These are phyloP conservation scores for Aspergillus avenaceus DNA, from an alignment of 495 filamentous ascomycete species.

Conservation along the genomic window DNA sequence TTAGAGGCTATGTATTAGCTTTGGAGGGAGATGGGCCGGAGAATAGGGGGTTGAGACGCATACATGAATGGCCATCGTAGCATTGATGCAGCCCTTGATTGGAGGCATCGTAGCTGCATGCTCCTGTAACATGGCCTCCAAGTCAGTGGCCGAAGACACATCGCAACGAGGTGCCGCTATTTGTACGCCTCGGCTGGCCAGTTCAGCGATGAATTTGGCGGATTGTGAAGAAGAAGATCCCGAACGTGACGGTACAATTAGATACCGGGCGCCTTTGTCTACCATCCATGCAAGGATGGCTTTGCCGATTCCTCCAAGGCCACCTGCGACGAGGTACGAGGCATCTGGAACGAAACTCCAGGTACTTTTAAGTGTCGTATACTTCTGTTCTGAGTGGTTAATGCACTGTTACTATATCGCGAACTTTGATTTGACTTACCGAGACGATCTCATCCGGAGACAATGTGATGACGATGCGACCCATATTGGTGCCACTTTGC, in stretches of 20 bases:
- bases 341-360: slow-evolving; percentile 9
- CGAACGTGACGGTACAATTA: slow-evolving; percentile 23
- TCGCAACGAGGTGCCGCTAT: slow-evolving; percentile 37
- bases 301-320: slow-evolving; percentile 28
- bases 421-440: too few relatives aligned
- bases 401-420: too few relatives aligned
- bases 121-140: slow-evolving; percentile 7
- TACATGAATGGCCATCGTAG: slow-evolving; percentile 19
- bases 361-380: too few relatives aligned
- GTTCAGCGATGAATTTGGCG: slow-evolving; percentile 6
- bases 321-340: slow-evolving; percentile 33
- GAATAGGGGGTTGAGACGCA: too few relatives aligned
- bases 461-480: background rate
- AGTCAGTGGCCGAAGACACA: slow-evolving; percentile 13
- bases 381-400: too few relatives aligned
- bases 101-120: slow-evolving; percentile 31
- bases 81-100: slow-evolving; percentile 44
- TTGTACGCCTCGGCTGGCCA: slow-evolving; percentile 11
- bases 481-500: background rate
- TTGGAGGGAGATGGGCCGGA: too few relatives aligned
- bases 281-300: slow-evolving; percentile 24
- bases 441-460: background rate
- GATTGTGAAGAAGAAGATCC: slow-evolving; percentile 6
- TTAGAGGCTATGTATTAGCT: too few relatives aligned
- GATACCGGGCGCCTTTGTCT: slow-evolving; percentile 20